Conservation (phyloP, 73 alveolate species). For the Paramecium caudatum region DNA sequence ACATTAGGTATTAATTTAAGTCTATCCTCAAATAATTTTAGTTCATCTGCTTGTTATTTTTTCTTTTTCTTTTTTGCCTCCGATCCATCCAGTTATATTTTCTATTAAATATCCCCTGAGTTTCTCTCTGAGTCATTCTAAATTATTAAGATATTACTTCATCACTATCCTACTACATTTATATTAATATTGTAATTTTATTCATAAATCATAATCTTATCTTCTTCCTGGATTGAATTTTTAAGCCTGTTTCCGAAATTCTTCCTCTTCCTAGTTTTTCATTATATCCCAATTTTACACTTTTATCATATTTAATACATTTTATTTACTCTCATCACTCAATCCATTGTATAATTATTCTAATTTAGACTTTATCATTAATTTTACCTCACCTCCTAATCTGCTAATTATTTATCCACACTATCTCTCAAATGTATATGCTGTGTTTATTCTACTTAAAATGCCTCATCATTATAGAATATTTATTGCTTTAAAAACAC, state of each 20-base stretch:
- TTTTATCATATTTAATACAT: conserved; percentile 19
- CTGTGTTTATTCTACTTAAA: not conserved
- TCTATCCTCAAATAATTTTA: too few species aligned
- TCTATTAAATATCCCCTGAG: too few species aligned
- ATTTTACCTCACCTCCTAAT: conserved; percentile 32
- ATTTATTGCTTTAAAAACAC: not conserved
- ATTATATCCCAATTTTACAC: not conserved
- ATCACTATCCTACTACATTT: too few species aligned
- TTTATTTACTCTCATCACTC: conserved; percentile 16
- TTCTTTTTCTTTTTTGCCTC: too few species aligned
- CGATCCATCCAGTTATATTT: too few species aligned
- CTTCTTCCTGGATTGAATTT: not conserved
- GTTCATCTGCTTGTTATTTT: too few species aligned
- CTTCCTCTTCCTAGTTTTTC: not conserved
- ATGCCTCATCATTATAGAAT: conserved; percentile 11
- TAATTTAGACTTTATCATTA: not conserved
- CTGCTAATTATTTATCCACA: conserved; percentile 9
- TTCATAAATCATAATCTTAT: conserved; percentile 15
- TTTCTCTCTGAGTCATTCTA: too few species aligned
- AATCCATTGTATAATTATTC: not conserved
- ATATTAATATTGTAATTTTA: not conserved
- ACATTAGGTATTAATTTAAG: too few species aligned
- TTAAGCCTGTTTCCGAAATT: not conserved
- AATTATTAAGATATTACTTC: too few species aligned
- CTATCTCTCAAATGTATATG: conserved; percentile 52